Evolutionary conservation across 1,139 yeast genomes (phyloP), one percentile per base, ranked within the genome.

Genomic region (Candida sp.): DNA sequence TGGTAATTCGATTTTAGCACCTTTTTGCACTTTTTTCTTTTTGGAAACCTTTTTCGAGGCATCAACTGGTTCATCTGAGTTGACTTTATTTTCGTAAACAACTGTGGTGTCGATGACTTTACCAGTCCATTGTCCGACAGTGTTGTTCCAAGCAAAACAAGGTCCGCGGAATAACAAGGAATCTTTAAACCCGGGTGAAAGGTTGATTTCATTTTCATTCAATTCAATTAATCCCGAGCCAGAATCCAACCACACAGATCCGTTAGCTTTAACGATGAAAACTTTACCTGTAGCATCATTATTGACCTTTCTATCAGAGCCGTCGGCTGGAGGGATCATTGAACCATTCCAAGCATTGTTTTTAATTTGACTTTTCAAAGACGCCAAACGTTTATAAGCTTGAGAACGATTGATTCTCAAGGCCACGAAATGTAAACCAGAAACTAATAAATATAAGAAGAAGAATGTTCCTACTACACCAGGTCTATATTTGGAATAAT

Each of bases 211-310:
- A 46, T 64, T 56, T 39, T 75, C 77, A 45, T 70, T 71, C 43
- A 73, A 50, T 27, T 54, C 49, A 7, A 54, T 51, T 15, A 52
- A 53, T n/a, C 57, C 65, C 22, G 70, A 75, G 21, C 64, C 63
- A 8, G 71, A 77, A 35, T 73, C 76, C 36, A 85, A 64, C 60
- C 70, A 81, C 9, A 90, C 90, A 2, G 69, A 64, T n/a, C 95
- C 96, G 45, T 80, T 82, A 21, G 84, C 75, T 48, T 82, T 77
- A 3, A 90, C 85, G 37, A 80, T 53, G 51, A 90, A 84, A 34
- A 73, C 70, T 56, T 79, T 82, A 2, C 87, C 89, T 40, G 56
- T 59, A 4, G 50, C 47, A 12, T 67, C 70, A 43, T 68, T 64
- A 33, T 43, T 46, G 4, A 77, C 59, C 46, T 61, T 70, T 35